phyloP scores from a whole-genome alignment of 1,284 basidiomycete genomes.

The Irpex rosettiformis region DNA sequence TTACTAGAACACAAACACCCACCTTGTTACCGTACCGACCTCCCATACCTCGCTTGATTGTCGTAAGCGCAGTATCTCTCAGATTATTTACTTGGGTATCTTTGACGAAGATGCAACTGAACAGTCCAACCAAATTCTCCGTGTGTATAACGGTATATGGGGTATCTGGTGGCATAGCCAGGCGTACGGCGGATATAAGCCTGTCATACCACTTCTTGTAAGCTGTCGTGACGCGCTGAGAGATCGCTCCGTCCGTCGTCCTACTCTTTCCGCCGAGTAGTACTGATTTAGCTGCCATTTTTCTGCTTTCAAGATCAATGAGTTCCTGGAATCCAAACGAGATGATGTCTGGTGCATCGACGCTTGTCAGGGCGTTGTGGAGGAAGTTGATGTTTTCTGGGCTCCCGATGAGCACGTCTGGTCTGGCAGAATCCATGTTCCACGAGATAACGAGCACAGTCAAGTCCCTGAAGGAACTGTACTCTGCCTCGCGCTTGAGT shows the following conservation, averaged over 20 bases:
- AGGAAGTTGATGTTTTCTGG: slow-evolving; percentile 73
- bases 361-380: slow-evolving; percentile 63
- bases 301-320: slow-evolving; percentile 90
- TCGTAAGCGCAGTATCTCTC: slow-evolving; percentile 72
- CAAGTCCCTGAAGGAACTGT: slow-evolving; percentile 77
- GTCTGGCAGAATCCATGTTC: slow-evolving; percentile 91
- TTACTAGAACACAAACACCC: slow-evolving; percentile 16
- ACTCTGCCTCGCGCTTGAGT: slow-evolving; percentile 70
- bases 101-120: slow-evolving; percentile 86
- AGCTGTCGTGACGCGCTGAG: slow-evolving; percentile 77
- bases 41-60: slow-evolving; percentile 89
- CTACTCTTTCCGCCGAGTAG: slow-evolving; percentile 75
- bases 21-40: slow-evolving; percentile 96
- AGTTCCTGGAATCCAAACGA: slow-evolving; percentile 95
- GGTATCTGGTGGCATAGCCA: slow-evolving; percentile 62
- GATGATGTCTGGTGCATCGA: slow-evolving; percentile 83
- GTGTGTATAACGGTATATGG: slow-evolving; percentile 81
- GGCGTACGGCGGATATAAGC: slow-evolving; percentile 68
- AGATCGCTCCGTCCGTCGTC: slow-evolving; percentile 57
- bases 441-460: slow-evolving; percentile 86
- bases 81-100: slow-evolving; percentile 54
- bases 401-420: slow-evolving; percentile 63
- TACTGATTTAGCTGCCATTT: slow-evolving; percentile 88
- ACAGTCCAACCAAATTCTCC: slow-evolving; percentile 89
- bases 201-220: slow-evolving; percentile 89